Percentiles rank a stretch among this genome's conserved stretches.
Evolutionary conservation across 768 basidiomycete genomes (phyloP).

Genomic region (Clavaria fumosa): DNA sequence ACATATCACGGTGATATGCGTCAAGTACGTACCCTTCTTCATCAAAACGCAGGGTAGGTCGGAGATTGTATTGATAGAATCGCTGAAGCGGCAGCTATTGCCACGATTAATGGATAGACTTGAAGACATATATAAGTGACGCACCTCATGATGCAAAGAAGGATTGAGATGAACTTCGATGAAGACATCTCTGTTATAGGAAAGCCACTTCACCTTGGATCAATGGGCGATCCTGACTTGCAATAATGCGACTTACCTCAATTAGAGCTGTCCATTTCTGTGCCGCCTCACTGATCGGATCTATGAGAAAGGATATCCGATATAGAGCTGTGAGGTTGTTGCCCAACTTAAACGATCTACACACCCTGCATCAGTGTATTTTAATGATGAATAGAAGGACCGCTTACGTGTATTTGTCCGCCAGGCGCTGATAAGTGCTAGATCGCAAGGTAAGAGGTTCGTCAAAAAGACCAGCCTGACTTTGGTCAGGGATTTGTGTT

Average conservation of each 20-base stretch:
- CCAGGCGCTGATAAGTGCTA: slow-evolving; percentile 42
- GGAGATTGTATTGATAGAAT: slow-evolving; percentile 75
- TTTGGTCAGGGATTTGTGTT: slow-evolving; percentile 57
- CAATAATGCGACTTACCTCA: slow-evolving; percentile 29
- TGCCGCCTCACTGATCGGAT: slow-evolving; percentile 72
- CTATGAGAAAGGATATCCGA: slow-evolving; percentile 58
- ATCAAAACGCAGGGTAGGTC: slow-evolving; percentile 44
- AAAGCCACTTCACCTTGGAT: slow-evolving; percentile 34
- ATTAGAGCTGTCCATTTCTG: slow-evolving; percentile 79
- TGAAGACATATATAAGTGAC: too few relatives aligned
- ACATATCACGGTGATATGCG: not conserved
- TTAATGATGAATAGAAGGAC: slow-evolving; percentile 7
- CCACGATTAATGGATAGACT: too few relatives aligned
- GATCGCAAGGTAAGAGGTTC: slow-evolving; percentile 42
- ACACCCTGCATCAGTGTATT: not conserved
- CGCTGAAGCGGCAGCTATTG: slow-evolving; percentile 74
- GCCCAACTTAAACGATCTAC: slow-evolving; percentile 56
- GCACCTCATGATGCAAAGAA: slow-evolving; percentile 46
- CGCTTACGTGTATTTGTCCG: slow-evolving; percentile 53
- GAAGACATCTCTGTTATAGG: slow-evolving; percentile 44
- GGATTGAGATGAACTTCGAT: slow-evolving; percentile 78
- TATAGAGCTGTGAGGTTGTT: slow-evolving; percentile 50
- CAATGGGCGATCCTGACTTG: not conserved
- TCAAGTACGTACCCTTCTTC: slow-evolving; percentile 41
- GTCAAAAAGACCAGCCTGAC: slow-evolving; percentile 59